phyloP scores from a whole-genome alignment of 1,284 basidiomycete species.

The Heterobasidion annosum region DNA sequence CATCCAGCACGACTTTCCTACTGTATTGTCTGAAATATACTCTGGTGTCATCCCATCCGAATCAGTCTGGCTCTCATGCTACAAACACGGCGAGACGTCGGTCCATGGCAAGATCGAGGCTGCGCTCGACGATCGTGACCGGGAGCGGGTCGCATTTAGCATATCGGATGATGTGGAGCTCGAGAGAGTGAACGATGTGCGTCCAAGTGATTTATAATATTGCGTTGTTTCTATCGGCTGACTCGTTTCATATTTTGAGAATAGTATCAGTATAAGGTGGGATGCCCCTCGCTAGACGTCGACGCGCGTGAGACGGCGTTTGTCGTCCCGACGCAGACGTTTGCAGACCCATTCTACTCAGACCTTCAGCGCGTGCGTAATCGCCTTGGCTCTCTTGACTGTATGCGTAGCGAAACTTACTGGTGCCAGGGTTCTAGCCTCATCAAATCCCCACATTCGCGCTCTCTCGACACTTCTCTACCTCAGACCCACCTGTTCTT shows the following conservation, averaged over 20 bases:
- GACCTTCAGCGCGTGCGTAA: slow-evolving; percentile 28
- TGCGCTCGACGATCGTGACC: slow-evolving; percentile 40
- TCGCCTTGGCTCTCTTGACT: background rate
- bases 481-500: slow-evolving; percentile 39
- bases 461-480: slow-evolving; percentile 15
- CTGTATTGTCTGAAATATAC: slow-evolving; percentile 51
- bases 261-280: background rate
- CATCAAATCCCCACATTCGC: slow-evolving; percentile 58
- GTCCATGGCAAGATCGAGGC: slow-evolving; percentile 52
- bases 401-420: background rate
- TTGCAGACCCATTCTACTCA: slow-evolving; percentile 32
- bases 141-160: slow-evolving; percentile 33
- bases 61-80: slow-evolving; percentile 67
- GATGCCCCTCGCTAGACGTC: background rate
- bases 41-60: slow-evolving; percentile 47
- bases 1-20: slow-evolving; percentile 52
- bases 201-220: slow-evolving; percentile 3
- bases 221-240: background rate
- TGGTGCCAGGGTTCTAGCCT: slow-evolving; percentile 24
- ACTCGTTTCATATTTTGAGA: background rate
- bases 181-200: slow-evolving; percentile 20
- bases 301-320: slow-evolving; percentile 24
- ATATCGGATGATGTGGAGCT: slow-evolving; percentile 31
- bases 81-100: slow-evolving; percentile 41
- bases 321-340: slow-evolving; percentile 33